These are phyloP conservation scores for Phoma sp. DNA, from an alignment of 2,329 filamentous ascomycete genomes.

Conservation along the genomic window DNA sequence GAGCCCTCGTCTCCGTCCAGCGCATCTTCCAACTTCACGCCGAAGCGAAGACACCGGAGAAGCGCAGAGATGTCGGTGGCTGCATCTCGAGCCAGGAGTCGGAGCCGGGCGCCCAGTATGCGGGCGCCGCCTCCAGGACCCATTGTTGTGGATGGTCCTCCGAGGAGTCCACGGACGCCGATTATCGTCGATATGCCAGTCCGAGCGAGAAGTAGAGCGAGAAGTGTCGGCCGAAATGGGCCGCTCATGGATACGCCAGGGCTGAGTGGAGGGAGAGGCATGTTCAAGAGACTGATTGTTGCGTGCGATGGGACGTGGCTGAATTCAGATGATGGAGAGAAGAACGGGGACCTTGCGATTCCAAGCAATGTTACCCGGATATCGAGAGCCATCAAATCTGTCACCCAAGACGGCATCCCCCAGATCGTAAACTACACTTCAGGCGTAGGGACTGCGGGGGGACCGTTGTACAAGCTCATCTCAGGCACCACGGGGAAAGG, in stretches of 20 bases:
- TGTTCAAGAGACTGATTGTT: constrained; percentile 51
- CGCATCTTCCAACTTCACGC: constrained; percentile 26
- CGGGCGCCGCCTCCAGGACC: constrained; percentile 28
- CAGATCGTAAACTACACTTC: constrained; percentile 60
- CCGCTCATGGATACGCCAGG: constrained; percentile 39
- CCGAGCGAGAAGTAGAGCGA: constrained; percentile 34
- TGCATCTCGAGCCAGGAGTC: constrained; percentile 36
- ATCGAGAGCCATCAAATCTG: constrained; percentile 56
- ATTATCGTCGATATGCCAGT: constrained; percentile 39
- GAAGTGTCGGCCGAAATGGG: constrained; percentile 32
- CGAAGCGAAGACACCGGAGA: constrained; percentile 22
- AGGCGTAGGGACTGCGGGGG: constrained; percentile 55
- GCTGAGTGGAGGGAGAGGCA: constrained; percentile 45
- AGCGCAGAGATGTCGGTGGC: constrained; percentile 35
- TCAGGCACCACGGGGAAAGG: constrained; percentile 54
- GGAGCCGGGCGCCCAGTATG: constrained; percentile 40
- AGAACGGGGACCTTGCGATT: constrained; percentile 52
- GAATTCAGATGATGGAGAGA: constrained; percentile 55
- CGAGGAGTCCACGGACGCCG: constrained; percentile 35
- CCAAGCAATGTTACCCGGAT: constrained; percentile 60
- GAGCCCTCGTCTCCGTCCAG: constrained; percentile 26
- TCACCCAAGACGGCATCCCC: constrained; percentile 55
- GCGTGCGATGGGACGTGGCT: constrained; percentile 56
- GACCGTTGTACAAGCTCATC: constrained; percentile 51
- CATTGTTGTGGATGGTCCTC: constrained; percentile 33